Evolutionary conservation across 148 eudicot genomes (phyloP).

Genomic region (Spergularia bocconei): DNA sequence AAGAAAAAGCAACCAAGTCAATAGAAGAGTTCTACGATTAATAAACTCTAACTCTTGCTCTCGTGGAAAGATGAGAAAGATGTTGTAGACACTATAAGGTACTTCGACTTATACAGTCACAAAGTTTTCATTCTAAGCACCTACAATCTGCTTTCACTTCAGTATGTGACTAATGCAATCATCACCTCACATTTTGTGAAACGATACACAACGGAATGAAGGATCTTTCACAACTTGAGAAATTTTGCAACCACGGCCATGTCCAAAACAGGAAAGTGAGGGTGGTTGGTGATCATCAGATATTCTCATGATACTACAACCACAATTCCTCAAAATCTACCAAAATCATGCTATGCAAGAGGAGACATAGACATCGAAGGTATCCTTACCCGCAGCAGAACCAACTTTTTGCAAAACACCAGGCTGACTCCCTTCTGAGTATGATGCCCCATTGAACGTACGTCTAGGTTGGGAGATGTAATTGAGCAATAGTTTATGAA

Average conservation of each 20-base stretch:
- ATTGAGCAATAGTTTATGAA: constrained; percentile 64
- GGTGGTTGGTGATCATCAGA: background rate
- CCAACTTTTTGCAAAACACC: constrained; percentile 88
- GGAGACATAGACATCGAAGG: background rate
- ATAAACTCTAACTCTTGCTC: background rate
- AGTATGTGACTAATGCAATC: background rate
- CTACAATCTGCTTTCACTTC: background rate
- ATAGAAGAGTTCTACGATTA: background rate
- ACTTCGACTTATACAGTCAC: background rate
- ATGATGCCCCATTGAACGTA: constrained; percentile 42
- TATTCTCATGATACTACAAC: background rate
- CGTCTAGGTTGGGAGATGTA: constrained; percentile 59
- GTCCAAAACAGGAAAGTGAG: constrained; percentile 4
- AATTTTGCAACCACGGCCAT: background rate
- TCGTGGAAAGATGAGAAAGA: background rate
- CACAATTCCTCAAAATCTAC: background rate
- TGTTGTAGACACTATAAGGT: background rate
- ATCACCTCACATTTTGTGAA: background rate
- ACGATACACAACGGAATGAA: background rate
- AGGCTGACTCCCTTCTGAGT: constrained; percentile 56
- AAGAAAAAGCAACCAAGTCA: background rate
- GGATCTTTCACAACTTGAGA: background rate
- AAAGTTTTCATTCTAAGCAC: background rate
- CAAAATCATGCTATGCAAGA: background rate
- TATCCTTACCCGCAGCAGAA: constrained; percentile 72